Evolutionary conservation across 495 filamentous ascomycete genomes (phyloP).

Genomic region (Delitschia confertaspora): DNA sequence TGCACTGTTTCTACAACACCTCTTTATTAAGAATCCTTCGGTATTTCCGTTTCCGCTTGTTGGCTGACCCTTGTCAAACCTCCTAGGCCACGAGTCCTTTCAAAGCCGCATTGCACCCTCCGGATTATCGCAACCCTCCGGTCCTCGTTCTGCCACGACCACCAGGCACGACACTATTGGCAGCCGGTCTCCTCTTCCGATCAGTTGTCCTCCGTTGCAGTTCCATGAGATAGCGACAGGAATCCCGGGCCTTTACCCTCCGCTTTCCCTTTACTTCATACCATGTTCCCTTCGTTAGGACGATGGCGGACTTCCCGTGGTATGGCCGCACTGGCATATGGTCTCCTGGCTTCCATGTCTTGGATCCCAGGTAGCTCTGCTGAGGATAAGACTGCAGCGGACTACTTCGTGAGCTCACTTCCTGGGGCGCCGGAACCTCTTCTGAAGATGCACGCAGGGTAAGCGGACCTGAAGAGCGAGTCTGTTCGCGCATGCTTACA

Average conservation of each 20-base stretch:
- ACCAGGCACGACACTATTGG: background rate
- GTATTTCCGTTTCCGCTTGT: background rate
- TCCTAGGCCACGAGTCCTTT: conserved; percentile 17
- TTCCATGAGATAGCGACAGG: conserved; percentile 25
- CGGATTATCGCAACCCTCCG: background rate
- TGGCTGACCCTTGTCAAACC: conserved; percentile 2
- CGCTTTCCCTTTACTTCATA: background rate
- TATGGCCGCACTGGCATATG: conserved; percentile 12
- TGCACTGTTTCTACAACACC: background rate
- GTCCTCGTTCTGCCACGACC: background rate
- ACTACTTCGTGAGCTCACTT: conserved; percentile 79
- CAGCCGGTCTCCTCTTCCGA: background rate
- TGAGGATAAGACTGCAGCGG: conserved; percentile 60
- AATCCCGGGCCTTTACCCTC: background rate
- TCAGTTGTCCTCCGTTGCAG: background rate
- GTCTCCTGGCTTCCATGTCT: conserved; percentile 16
- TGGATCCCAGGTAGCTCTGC: conserved; percentile 27
- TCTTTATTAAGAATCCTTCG: background rate
- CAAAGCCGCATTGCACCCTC: conserved; percentile 2
- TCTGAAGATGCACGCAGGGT: conserved; percentile 98
- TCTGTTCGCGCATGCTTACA: conserved; percentile 1
- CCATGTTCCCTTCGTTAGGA: background rate
- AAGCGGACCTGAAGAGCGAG: conserved; percentile 38
- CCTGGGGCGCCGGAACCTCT: conserved; percentile 78
- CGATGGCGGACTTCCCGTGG: conserved; percentile 19